Percentiles rank a stretch among this genome's conserved stretches.
Conservation (phyloP, 345 rosid species). For the Citrus hindsii region DNA sequence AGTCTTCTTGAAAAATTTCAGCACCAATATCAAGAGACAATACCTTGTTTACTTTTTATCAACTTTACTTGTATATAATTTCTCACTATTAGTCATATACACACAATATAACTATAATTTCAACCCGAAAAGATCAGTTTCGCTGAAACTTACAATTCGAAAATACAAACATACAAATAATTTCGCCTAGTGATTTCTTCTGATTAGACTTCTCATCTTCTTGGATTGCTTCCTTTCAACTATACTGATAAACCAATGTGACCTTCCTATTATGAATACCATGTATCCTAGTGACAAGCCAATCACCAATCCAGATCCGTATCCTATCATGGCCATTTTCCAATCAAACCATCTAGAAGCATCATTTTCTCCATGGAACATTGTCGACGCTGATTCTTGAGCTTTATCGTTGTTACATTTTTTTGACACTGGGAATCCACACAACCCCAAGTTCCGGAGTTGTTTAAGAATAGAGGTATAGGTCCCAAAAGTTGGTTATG, state of each 20-base stretch:
- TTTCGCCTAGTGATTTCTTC: not conserved
- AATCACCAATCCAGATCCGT: not conserved
- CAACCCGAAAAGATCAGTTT: too few relatives aligned
- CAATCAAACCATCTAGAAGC: not conserved
- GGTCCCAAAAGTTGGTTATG: not conserved
- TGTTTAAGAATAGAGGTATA: not conserved
- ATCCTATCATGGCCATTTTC: not conserved
- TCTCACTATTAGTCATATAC: too few relatives aligned
- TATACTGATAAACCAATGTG: not conserved
- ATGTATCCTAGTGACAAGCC: not conserved
- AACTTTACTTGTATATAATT: too few relatives aligned
- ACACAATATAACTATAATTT: too few relatives aligned
- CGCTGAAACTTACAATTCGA: too few relatives aligned
- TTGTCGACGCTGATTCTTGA: not conserved
- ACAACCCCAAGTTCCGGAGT: not conserved
- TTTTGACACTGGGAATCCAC: not conserved
- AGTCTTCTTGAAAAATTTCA: too few relatives aligned
- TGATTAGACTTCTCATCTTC: not conserved
- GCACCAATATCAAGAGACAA: too few relatives aligned
- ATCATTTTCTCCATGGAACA: not conserved
- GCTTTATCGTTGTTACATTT: not conserved
- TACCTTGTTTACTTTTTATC: too few relatives aligned
- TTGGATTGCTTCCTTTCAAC: not conserved
- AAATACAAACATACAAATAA: too few relatives aligned
- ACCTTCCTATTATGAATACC: slow-evolving; percentile 5